phyloP scores from a whole-genome alignment of 2,329 filamentous ascomycete genomes.

The Cladosporium oxysporum region DNA sequence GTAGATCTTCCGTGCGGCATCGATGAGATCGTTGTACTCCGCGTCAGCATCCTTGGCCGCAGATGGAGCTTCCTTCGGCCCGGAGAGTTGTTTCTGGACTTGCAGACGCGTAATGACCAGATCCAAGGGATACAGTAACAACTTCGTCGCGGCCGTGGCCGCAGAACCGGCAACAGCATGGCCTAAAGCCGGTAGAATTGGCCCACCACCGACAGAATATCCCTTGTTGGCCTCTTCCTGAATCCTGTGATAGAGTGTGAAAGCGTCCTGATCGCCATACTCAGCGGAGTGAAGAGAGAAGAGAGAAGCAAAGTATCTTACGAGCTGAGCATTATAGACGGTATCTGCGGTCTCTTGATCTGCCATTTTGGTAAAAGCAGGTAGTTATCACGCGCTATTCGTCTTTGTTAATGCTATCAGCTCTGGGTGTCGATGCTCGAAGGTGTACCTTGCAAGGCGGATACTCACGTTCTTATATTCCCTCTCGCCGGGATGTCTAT shows the following conservation, averaged over 20 bases:
- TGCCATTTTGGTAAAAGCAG: conserved; percentile 4
- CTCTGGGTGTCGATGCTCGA: background rate
- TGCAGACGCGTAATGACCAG: conserved; percentile 81
- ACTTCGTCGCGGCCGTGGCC: conserved; percentile 76
- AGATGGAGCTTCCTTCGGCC: conserved; percentile 36
- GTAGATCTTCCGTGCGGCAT: conserved; percentile 72
- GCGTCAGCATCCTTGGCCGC: conserved; percentile 37
- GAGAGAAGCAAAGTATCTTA: conserved; percentile 25
- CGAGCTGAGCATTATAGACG: conserved; percentile 32
- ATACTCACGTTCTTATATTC: conserved; percentile 11
- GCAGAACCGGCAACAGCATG: conserved; percentile 79
- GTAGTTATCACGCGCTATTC: background rate
- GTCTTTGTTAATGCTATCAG: conserved; percentile 18
- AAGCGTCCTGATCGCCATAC: conserved; percentile 31
- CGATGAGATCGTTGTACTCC: conserved; percentile 66
- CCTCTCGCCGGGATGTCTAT: background rate
- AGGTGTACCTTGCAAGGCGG: background rate
- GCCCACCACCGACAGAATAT: conserved; percentile 29
- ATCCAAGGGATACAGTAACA: conserved; percentile 77
- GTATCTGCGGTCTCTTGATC: conserved; percentile 7
- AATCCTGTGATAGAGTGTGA: conserved; percentile 32
- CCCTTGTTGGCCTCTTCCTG: conserved; percentile 27
- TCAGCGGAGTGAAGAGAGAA: conserved; percentile 23
- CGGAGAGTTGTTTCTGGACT: conserved; percentile 65
- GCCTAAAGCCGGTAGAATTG: conserved; percentile 70